Evolutionary conservation across 2,329 filamentous ascomycete genomes (phyloP).

Genomic region (Beauveria sp.): DNA sequence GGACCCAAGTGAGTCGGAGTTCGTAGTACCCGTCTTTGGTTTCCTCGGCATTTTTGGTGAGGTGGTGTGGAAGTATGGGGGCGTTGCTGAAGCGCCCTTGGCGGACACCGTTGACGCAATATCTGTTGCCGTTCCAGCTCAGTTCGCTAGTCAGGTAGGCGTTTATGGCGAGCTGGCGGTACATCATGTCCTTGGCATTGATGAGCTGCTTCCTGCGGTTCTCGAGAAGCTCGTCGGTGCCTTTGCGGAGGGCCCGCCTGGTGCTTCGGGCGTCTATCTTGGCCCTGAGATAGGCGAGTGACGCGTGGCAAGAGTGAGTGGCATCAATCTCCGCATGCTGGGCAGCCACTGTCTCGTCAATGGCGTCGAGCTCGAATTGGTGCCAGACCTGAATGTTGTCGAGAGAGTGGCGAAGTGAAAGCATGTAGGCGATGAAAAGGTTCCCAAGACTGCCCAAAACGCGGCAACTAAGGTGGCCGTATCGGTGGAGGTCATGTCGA

Average conservation of each 20-base stretch:
- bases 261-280: not conserved
- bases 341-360: not conserved
- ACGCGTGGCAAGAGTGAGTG: not conserved
- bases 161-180: conserved; percentile 1
- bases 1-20: not conserved
- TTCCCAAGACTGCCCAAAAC: not conserved
- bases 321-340: not conserved
- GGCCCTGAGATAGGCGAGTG: not conserved
- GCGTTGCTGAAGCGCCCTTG: not conserved
- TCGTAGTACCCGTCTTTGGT: not conserved
- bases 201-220: not conserved
- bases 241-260: not conserved
- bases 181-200: not conserved
- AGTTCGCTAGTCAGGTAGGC: not conserved
- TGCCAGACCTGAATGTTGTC: not conserved
- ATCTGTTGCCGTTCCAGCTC: not conserved
- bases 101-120: not conserved
- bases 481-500: not conserved
- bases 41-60: not conserved
- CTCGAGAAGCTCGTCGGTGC: not conserved
- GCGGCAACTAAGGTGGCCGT: not conserved
- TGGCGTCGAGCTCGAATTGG: not conserved
- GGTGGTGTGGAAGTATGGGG: not conserved
- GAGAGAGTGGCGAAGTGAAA: not conserved
- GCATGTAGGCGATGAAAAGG: not conserved